phyloP scores from a whole-genome alignment of 805 yeast species.

The Soucietia sequanensis region DNA sequence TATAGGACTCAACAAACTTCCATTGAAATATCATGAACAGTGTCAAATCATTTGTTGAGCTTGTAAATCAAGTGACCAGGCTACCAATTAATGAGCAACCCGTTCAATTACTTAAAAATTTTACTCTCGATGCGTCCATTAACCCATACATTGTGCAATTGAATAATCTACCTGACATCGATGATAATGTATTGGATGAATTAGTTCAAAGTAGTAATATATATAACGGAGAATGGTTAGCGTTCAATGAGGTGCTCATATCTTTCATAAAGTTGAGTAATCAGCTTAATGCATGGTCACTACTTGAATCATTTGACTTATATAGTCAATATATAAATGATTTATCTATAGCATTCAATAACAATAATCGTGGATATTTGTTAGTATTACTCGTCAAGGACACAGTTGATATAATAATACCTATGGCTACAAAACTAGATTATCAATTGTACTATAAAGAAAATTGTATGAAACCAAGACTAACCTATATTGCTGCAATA shows the following conservation, averaged over 20 bases:
- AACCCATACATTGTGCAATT: constrained; percentile 26
- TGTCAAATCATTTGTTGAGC: constrained; percentile 17
- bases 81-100: constrained; percentile 19
- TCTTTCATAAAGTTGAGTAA: constrained; percentile 49
- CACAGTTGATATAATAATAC: constrained; percentile 38
- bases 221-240: constrained; percentile 40
- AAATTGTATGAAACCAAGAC: constrained; percentile 41
- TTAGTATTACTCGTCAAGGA: constrained; percentile 35
- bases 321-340: constrained; percentile 48
- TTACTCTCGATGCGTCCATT: constrained; percentile 21
- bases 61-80: constrained; percentile 32
- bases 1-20: too few species aligned
- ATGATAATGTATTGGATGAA: constrained; percentile 13
- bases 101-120: constrained; percentile 15
- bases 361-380: constrained; percentile 38
- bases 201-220: constrained; percentile 20
- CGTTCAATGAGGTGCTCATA: constrained; percentile 44
- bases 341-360: constrained; percentile 48
- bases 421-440: constrained; percentile 43
- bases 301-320: constrained; percentile 53
- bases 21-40: constrained; percentile 19
- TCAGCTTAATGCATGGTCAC: constrained; percentile 54
- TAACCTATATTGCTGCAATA: constrained; percentile 51
- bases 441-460: constrained; percentile 41
- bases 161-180: constrained; percentile 16